These are phyloP conservation scores for Dictyophora rubrovolvata DNA, from an alignment of 768 basidiomycete species.

Conservation along the genomic window DNA sequence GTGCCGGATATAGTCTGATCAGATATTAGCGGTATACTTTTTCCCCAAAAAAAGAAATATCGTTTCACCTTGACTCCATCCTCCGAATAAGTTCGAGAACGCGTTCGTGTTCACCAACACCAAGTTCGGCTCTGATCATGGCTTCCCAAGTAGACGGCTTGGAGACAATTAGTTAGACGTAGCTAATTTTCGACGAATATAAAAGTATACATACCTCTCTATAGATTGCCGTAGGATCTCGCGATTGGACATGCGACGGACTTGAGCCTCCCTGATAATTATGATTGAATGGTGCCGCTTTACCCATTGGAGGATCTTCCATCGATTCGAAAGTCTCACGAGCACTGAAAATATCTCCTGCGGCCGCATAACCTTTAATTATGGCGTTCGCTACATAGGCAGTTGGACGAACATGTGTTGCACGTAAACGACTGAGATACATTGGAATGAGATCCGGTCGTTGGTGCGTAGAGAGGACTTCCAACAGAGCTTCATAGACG, in stretches of 20 bases:
- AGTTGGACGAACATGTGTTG: slow-evolving; percentile 71
- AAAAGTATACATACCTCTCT: slow-evolving; percentile 51
- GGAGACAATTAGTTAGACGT: slow-evolving; percentile 6
- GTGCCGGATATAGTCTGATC: background rate
- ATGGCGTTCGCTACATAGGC: slow-evolving; percentile 90
- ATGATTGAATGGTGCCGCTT: slow-evolving; percentile 87
- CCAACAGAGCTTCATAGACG: slow-evolving; percentile 83
- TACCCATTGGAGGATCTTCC: slow-evolving; percentile 68
- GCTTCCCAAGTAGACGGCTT: slow-evolving; percentile 91
- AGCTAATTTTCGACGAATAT: background rate
- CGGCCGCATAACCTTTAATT: slow-evolving; percentile 64
- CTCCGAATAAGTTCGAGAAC: slow-evolving; percentile 64
- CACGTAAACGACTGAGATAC: slow-evolving; percentile 53
- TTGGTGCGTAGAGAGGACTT: slow-evolving; percentile 69
- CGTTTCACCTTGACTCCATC: slow-evolving; percentile 54
- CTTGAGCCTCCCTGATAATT: slow-evolving; percentile 44
- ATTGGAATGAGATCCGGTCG: slow-evolving; percentile 66
- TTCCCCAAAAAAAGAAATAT: background rate
- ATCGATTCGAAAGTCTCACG: slow-evolving; percentile 72
- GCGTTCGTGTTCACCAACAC: slow-evolving; percentile 57
- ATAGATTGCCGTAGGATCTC: slow-evolving; percentile 51
- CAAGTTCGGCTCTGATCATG: slow-evolving; percentile 89
- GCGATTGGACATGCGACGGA: slow-evolving; percentile 23
- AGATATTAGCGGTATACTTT: background rate
- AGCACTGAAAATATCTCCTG: slow-evolving; percentile 60